A percentile compares a stretch with the other conserved stretches of the same genome.
Evolutionary conservation across 2,329 filamentous ascomycete genomes (phyloP).

Genomic region (Trichoderma sp.): DNA sequence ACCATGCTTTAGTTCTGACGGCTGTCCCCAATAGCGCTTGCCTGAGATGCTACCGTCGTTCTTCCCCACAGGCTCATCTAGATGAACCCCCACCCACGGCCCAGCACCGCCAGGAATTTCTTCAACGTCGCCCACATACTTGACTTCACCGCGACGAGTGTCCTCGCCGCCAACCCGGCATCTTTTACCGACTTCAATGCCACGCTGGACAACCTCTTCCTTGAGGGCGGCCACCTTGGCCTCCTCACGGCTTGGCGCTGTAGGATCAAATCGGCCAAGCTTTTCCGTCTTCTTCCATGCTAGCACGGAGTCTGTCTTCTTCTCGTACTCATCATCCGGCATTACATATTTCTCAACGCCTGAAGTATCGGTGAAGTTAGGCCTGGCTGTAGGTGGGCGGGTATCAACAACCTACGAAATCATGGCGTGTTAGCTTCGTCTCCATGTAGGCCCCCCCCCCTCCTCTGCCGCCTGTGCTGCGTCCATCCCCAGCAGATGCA

Average conservation of each 20-base stretch:
- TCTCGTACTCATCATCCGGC: constrained; percentile 83
- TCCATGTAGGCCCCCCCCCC: constrained; percentile 15
- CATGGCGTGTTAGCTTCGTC: constrained; percentile 39
- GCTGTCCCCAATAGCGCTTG: constrained; percentile 70
- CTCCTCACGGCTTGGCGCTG: constrained; percentile 73
- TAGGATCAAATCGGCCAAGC: constrained; percentile 92
- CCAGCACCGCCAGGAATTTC: constrained; percentile 70
- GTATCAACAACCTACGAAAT: constrained; percentile 72
- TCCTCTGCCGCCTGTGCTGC: constrained; percentile 18
- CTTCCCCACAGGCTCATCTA: constrained; percentile 81
- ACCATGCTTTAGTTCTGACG: constrained; percentile 69
- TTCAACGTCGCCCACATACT: constrained; percentile 73
- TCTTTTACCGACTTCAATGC: constrained; percentile 65
- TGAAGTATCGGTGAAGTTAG: constrained; percentile 80
- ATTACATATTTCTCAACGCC: constrained; percentile 88
- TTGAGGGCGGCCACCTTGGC: constrained; percentile 70
- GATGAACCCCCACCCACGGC: constrained; percentile 72
- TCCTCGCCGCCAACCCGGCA: constrained; percentile 71
- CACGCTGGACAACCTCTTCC: constrained; percentile 70
- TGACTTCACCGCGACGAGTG: constrained; percentile 68
- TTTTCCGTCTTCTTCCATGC: constrained; percentile 96
- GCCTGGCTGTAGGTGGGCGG: constrained; percentile 73
- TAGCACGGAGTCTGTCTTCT: constrained; percentile 83
- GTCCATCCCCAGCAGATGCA: constrained; percentile 25
- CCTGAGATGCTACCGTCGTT: constrained; percentile 75